Percentiles rank a stretch among this genome's conserved stretches.
Conservation (phyloP, 768 basidiomycete species). For the Pholiota conissans region DNA sequence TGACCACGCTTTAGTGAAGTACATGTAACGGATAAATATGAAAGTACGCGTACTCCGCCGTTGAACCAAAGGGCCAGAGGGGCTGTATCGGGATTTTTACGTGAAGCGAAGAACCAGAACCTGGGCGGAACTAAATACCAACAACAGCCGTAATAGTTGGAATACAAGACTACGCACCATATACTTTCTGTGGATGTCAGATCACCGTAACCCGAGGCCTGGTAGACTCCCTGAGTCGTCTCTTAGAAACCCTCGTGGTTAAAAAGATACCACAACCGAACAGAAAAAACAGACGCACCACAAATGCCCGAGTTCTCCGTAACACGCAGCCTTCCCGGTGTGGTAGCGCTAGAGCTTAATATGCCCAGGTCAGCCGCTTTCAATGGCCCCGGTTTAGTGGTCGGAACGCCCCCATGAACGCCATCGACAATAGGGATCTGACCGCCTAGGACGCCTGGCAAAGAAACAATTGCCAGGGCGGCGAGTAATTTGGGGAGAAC, state of each 20-base stretch:
- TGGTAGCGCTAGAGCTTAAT: constrained; percentile 24
- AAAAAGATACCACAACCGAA: neutral
- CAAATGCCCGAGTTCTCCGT: constrained; percentile 64
- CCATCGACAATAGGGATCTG: constrained; percentile 53
- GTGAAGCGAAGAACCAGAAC: constrained; percentile 72
- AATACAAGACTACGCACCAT: constrained; percentile 40
- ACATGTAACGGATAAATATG: neutral
- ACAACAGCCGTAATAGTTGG: neutral
- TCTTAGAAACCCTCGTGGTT: constrained; percentile 34
- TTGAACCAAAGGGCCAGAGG: constrained; percentile 72
- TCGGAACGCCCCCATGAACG: constrained; percentile 47
- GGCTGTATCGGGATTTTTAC: constrained; percentile 59
- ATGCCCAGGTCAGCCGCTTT: constrained; percentile 6
- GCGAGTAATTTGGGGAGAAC: constrained; percentile 6
- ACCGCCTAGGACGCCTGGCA: constrained; percentile 21
- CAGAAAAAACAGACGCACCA: constrained; percentile 29
- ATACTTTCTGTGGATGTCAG: constrained; percentile 55
- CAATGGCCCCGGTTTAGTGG: constrained; percentile 3
- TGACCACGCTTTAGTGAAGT: neutral
- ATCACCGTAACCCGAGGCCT: constrained; percentile 67
- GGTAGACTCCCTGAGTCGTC: constrained; percentile 60
- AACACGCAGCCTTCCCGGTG: constrained; percentile 52
- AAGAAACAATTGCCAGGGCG: constrained; percentile 7
- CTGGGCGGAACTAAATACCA: constrained; percentile 24
- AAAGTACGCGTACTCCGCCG: constrained; percentile 44